These are phyloP conservation scores for Phytophthora europaea DNA, from an alignment of 352 stramenopile species.

Conservation along the genomic window DNA sequence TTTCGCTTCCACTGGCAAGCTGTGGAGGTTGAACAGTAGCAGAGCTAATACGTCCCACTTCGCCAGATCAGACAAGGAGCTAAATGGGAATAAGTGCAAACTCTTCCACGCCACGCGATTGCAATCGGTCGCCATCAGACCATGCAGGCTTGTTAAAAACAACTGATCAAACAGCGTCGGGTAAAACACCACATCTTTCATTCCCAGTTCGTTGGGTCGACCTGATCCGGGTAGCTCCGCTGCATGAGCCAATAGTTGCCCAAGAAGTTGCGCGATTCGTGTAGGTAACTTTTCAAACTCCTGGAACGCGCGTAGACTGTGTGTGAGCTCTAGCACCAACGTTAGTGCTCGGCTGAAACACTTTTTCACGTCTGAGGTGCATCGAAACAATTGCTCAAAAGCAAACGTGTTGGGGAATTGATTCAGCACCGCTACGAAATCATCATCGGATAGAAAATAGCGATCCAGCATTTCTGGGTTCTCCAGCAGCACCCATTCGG, in stretches of 20 bases:
- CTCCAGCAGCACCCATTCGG: constrained; percentile 87
- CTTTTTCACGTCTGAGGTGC: constrained; percentile 80
- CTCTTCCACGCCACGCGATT: constrained; percentile 86
- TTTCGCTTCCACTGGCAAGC: constrained; percentile 70
- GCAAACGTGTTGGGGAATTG: constrained; percentile 89
- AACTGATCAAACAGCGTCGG: constrained; percentile 88
- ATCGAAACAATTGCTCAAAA: constrained; percentile 80
- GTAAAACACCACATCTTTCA: constrained; percentile 61
- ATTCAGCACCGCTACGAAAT: constrained; percentile 87
- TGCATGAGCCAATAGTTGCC: constrained; percentile 69
- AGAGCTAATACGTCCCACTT: constrained; percentile 88
- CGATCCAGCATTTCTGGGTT: constrained; percentile 85
- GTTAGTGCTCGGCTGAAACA: constrained; percentile 81
- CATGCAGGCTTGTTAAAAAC: constrained; percentile 84
- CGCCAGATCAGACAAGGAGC: constrained; percentile 70
- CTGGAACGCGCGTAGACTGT: constrained; percentile 75
- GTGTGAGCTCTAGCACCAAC: constrained; percentile 79
- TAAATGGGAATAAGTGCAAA: constrained; percentile 77
- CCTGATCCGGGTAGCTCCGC: constrained; percentile 60
- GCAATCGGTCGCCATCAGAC: constrained; percentile 73
- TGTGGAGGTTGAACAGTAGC: constrained; percentile 78
- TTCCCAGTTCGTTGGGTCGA: constrained; percentile 1
- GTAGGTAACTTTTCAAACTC: constrained; percentile 87
- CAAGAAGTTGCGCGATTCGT: constrained; percentile 75
- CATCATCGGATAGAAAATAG: constrained; percentile 85